These are phyloP conservation scores for Polyrhizophydium stewartii DNA, from an alignment of 371 early-diverging fungal species.

Conservation along the genomic window DNA sequence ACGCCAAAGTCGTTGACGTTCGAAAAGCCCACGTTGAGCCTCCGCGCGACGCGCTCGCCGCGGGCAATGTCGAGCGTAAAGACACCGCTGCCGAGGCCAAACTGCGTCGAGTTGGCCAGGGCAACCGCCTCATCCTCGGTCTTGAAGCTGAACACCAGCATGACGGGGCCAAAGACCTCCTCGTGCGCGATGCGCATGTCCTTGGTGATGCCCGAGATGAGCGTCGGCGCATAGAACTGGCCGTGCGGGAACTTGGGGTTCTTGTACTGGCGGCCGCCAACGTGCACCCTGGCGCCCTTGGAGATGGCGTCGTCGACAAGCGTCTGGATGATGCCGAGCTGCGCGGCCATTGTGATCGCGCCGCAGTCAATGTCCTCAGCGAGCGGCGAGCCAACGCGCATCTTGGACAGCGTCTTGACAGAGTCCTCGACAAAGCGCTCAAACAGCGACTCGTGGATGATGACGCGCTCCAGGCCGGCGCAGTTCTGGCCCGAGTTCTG, in stretches of 20 bases:
- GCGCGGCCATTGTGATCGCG: constrained; percentile 47
- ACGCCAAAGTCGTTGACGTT: constrained; percentile 86
- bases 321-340: constrained; percentile 13
- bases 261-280: constrained; percentile 61
- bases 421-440: constrained; percentile 64
- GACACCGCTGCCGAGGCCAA: constrained; percentile 76
- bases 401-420: constrained; percentile 45
- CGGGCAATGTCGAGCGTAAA: constrained; percentile 57
- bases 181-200: constrained; percentile 71
- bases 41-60: constrained; percentile 59
- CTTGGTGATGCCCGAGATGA: constrained; percentile 69
- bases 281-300: constrained; percentile 69
- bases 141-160: constrained; percentile 71
- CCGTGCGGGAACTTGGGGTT: constrained; percentile 68
- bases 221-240: constrained; percentile 76
- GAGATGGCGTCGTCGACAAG: constrained; percentile 65
- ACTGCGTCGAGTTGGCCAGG: constrained; percentile 68
- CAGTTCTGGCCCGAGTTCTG: constrained; percentile 88
- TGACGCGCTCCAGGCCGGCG: constrained; percentile 40
- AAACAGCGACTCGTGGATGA: constrained; percentile 42
- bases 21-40: constrained; percentile 73
- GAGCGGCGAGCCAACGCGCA: constrained; percentile 68
- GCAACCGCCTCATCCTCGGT: constrained; percentile 68
- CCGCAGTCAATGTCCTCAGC: constrained; percentile 73
- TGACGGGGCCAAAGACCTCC: constrained; percentile 82